Conservation (phyloP, 495 filamentous ascomycete species). For the Aspergillus saccharolyticus region DNA sequence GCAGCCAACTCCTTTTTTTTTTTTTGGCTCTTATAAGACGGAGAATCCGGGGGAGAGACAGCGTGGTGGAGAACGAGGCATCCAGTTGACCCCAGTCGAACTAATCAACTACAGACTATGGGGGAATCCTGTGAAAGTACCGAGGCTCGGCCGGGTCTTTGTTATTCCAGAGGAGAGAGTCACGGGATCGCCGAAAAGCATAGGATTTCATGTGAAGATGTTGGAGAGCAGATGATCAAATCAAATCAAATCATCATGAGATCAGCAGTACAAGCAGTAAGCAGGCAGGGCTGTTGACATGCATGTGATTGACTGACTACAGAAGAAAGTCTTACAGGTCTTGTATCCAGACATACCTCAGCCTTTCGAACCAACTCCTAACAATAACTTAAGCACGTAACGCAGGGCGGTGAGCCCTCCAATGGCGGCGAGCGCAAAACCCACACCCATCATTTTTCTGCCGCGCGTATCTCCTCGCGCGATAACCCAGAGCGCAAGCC, state of each 20-base stretch:
- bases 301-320: not conserved
- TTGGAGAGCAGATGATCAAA: not conserved
- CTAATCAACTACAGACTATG: slow-evolving; percentile 18
- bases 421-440: no score
- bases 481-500: not conserved
- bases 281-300: no score
- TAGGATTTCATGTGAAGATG: slow-evolving; percentile 24
- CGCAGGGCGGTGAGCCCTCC: no score
- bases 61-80: slow-evolving; percentile 12
- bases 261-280: not conserved
- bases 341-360: no score
- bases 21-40: slow-evolving; percentile 3
- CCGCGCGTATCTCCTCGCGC: not conserved
- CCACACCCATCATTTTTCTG: not conserved
- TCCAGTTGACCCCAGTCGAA: not conserved
- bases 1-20: not conserved
- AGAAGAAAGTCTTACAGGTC: no score
- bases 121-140: slow-evolving; percentile 24
- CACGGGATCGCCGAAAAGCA: slow-evolving; percentile 24
- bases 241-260: not conserved
- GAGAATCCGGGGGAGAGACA: slow-evolving; percentile 7
- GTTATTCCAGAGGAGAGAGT: slow-evolving; percentile 29
- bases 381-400: no score
- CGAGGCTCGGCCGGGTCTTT: slow-evolving; percentile 35
- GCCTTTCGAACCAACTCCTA: no score